Percentiles rank a stretch among this genome's conserved stretches.
Evolutionary conservation across 805 yeast species (phyloP).

Genomic region (Saccharomycopsis capsularis): DNA sequence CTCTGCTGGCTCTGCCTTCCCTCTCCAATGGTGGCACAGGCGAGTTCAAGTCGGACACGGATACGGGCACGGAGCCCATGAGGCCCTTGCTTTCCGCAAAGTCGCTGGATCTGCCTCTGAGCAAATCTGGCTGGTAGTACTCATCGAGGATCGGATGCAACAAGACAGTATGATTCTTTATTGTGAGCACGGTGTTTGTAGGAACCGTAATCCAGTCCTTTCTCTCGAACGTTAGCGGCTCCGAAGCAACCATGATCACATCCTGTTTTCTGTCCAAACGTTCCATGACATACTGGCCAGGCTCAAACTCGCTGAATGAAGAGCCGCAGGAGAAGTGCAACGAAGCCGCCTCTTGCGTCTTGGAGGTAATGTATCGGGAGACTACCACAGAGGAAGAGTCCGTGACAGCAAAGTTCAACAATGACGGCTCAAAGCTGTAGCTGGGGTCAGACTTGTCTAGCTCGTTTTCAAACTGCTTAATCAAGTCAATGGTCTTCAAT

Average conservation of each 20-base stretch:
- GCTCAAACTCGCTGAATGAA: slow-evolving; percentile 79
- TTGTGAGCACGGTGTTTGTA: slow-evolving; percentile 77
- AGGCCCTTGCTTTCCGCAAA: slow-evolving; percentile 89
- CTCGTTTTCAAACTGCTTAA: slow-evolving; percentile 74
- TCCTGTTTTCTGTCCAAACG: slow-evolving; percentile 87
- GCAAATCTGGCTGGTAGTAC: slow-evolving; percentile 68
- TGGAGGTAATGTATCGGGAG: slow-evolving; percentile 80
- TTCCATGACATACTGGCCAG: slow-evolving; percentile 92
- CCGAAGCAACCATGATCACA: slow-evolving; percentile 94
- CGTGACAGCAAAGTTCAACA: slow-evolving; percentile 89
- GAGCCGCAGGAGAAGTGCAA: slow-evolving; percentile 92
- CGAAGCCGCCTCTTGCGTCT: slow-evolving; percentile 93
- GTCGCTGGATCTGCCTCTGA: slow-evolving; percentile 61
- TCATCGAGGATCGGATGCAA: slow-evolving; percentile 90
- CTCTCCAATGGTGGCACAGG: slow-evolving; percentile 74
- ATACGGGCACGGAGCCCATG: slow-evolving; percentile 82
- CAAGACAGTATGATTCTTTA: slow-evolving; percentile 77
- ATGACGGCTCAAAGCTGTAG: slow-evolving; percentile 58
- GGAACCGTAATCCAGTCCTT: slow-evolving; percentile 98
- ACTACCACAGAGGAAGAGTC: slow-evolving; percentile 86
- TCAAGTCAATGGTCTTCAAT: slow-evolving; percentile 60
- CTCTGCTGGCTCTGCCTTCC: slow-evolving; percentile 51
- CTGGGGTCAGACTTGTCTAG: slow-evolving; percentile 30
- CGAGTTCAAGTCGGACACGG: slow-evolving; percentile 33
- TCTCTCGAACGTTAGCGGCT: slow-evolving; percentile 92